phyloP scores from a whole-genome alignment of 139 green algal species.

The Microglena sp. region DNA sequence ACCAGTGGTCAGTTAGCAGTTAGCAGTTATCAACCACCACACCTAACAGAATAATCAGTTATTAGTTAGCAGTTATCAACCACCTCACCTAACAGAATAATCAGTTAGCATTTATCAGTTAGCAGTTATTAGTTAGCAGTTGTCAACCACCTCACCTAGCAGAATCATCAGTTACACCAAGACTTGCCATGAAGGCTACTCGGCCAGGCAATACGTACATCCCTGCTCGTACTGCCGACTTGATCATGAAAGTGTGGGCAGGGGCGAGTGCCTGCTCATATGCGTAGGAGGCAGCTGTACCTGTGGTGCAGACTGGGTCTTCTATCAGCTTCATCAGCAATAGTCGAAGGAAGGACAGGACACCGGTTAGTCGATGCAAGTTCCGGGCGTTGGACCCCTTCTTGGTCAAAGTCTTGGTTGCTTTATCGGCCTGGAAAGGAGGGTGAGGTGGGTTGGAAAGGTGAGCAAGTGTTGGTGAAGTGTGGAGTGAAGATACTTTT shows the following conservation, averaged over 20 bases:
- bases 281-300: conserved; percentile 2
- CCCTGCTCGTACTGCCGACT: conserved; percentile 33
- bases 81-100: too few species aligned
- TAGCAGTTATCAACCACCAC: too few species aligned
- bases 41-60: too few species aligned
- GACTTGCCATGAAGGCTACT: conserved; percentile 25
- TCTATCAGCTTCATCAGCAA: conserved; percentile 26
- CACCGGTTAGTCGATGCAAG: conserved; percentile 36
- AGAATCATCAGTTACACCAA: conserved; percentile 27
- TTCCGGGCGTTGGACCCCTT: conserved; percentile 42
- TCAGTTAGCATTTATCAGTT: too few species aligned
- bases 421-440: conserved; percentile 16
- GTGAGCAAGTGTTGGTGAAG: too few species aligned
- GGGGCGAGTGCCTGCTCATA: conserved; percentile 26
- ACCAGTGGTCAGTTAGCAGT: too few species aligned
- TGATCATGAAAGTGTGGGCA: conserved; percentile 36
- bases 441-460: too few species aligned
- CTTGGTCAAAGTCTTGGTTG: conserved; percentile 4
- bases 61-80: too few species aligned
- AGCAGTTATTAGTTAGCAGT: too few species aligned
- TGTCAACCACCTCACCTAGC: too few species aligned
- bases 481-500: too few species aligned
- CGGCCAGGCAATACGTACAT: conserved; percentile 25
- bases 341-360: conserved; percentile 31
- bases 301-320: neutral